Evolutionary conservation across 805 yeast genomes (phyloP).

Genomic region (Saccharomycopsis fibuligera): DNA sequence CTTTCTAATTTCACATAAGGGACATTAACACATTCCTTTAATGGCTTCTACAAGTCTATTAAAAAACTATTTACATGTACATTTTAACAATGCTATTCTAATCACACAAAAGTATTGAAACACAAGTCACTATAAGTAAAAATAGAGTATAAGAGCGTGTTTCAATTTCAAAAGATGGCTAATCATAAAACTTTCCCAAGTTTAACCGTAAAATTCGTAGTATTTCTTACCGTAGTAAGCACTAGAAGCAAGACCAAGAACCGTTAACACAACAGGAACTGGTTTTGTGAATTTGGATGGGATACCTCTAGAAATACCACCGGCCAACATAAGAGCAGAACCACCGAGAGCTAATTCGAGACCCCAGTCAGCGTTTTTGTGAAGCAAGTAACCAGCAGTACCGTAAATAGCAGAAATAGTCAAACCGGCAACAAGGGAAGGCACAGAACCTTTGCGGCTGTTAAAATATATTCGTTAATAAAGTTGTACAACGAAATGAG

Average conservation of each 20-base stretch:
- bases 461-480: no score
- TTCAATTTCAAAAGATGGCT: no score
- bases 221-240: conserved; percentile 71
- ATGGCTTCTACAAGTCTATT: no score
- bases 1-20: no score
- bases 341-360: conserved; percentile 73
- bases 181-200: no score
- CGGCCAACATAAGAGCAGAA: conserved; percentile 56
- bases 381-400: conserved; percentile 68
- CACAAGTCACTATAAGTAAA: no score
- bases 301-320: conserved; percentile 67
- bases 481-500: no score
- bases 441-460: conserved; percentile 65
- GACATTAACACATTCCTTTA: no score
- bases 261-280: conserved; percentile 60
- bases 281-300: conserved; percentile 60
- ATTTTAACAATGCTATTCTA: no score
- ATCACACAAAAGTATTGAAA: no score
- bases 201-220: conserved; percentile 50
- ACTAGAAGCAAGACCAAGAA: conserved; percentile 57
- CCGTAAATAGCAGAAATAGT: conserved; percentile 55
- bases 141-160: no score
- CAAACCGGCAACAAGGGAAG: conserved; percentile 75
- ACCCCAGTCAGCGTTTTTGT: conserved; percentile 71
- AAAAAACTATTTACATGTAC: no score